Evolutionary conservation across 2,329 filamentous ascomycete genomes (phyloP), one percentile per base, ranked within the genome.

Genomic region (Diaporthe amygdali): DNA sequence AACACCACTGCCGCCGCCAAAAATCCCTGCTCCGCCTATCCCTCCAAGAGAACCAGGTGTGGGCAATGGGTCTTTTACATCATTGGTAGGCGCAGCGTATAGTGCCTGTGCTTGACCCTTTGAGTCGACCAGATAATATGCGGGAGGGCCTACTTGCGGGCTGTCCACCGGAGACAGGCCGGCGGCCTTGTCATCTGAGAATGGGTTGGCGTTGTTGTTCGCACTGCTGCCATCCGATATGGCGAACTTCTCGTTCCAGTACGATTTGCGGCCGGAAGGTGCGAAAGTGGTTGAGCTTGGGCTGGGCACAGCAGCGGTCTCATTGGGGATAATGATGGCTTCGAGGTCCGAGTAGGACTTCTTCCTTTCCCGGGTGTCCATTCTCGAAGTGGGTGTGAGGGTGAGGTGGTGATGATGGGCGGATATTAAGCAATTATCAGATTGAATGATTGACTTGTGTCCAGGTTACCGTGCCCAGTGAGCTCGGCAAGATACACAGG

Each of bases 221-320:
- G 37, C 25, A 10, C 17, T 61, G 27, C n/a, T 37, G 5, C 22
- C 30, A 25, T 64, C 59, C 17, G 64, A 44, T 32, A 69, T 37
- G 46, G 70, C 66, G 54, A 71, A 69, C 25, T 71, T 71, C 44
- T 68, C 70, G 47, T 71, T 68, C 70, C 70, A 71, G 47, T 56
- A 71, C 17, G 70, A 71, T 41, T 27, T 56, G 9, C 70, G 70
- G 55, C 5, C 37, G 64, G 54, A 4, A 20, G 47, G 30, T 32
- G 44, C n/a, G 59, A 25, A 30, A 25, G 59, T 25, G 41, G 59
- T 64, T 37, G 59, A 49, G 44, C 30, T 25, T 49, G 66, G 44
- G 47, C 17, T 14, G 7, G 55, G 55, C 5, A 17, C 63, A 22
- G 17, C 15, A 41, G 68, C 20, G 14, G n/a, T 9, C 4, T 27